Evolutionary conservation across 140 eudicot genomes (phyloP), one percentile per base, ranked within the genome.

Genomic region (Cichorium intybus): DNA sequence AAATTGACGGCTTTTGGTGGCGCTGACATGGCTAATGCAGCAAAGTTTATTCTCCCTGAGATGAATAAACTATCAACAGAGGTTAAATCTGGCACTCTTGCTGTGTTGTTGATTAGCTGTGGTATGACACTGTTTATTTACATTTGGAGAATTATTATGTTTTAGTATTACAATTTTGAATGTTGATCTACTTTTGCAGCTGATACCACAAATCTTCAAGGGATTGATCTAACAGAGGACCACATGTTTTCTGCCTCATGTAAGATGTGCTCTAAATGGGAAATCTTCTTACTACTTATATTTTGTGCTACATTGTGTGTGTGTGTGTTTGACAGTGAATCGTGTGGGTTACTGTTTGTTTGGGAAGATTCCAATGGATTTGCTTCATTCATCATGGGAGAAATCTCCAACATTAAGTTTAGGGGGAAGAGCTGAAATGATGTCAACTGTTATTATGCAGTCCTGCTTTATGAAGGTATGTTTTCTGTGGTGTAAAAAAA

Each of bases 331-430:
- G 59, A 37, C 80, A 94, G 97, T 79, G 57, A 82, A 66, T 69
- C 58, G 61, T 76, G 87, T 72, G 64, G 84, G 87, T 53, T 74
- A 69, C 72, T 85, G 94, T 70, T 80, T 84, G 59, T 68, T 82
- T 81, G 99, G 99, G 24, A 87, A 84, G 74, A 89, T 94, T 46
- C 83, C 99, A 55, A 45, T 94, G 90, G 87, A 89, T 50, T 56
- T 76, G 58, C 85, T 94, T 37, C 81, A 75, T 57, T 74, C 80
- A 8, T 89, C 95, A 20, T 93, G 99, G 97, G 86, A 86, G 46
- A 82, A 80, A 60, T 85, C 95, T 47, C 77, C 85, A 56, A 78
- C 76, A 56, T 71, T 84, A 79, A 80, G 85, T 56, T 60, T 69
- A 64, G 95, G 97, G 50, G 91, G 86, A 61, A 74, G 85, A 79